These are phyloP conservation scores for Sclerotinia trifoliorum DNA, from an alignment of 2,329 filamentous ascomycete species.

Conservation along the genomic window DNA sequence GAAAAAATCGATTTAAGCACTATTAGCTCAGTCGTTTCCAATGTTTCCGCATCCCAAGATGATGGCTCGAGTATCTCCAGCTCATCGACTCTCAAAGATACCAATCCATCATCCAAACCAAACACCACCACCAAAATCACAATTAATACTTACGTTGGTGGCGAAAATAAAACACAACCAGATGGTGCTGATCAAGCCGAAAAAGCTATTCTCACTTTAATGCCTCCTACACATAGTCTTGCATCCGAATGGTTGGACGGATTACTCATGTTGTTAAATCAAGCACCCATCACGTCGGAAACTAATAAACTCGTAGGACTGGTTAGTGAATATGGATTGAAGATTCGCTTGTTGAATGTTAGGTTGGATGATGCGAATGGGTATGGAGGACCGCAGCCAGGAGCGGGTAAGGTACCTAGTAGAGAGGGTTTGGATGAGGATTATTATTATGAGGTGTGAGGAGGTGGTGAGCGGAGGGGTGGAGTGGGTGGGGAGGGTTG, in stretches of 20 bases:
- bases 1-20: slow-evolving; percentile 84
- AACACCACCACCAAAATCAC: slow-evolving; percentile 75
- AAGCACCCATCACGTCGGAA: slow-evolving; percentile 94
- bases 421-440: slow-evolving; percentile 86
- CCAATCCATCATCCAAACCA: slow-evolving; percentile 34
- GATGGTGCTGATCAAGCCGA: slow-evolving; percentile 53
- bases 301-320: slow-evolving; percentile 86
- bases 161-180: slow-evolving; percentile 36
- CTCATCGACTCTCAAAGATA: slow-evolving; percentile 43
- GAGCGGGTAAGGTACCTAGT: slow-evolving; percentile 71
- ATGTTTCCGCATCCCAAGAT: slow-evolving; percentile 57
- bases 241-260: slow-evolving; percentile 98
- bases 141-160: slow-evolving; percentile 68
- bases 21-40: slow-evolving; percentile 91
- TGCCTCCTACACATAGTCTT: slow-evolving; percentile 74
- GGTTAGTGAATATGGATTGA: slow-evolving; percentile 86
- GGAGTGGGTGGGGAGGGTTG: background rate
- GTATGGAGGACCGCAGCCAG: slow-evolving; percentile 58
- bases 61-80: slow-evolving; percentile 49
- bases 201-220: slow-evolving; percentile 74
- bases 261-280: slow-evolving; percentile 88
- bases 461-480: too few species aligned
- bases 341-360: slow-evolving; percentile 89
- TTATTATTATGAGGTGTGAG: slow-evolving; percentile 70
- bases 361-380: slow-evolving; percentile 75